Base-by-base conservation (phyloP, 1,284 basidiomycete genomes). In the Tilletia horrida region DNA sequence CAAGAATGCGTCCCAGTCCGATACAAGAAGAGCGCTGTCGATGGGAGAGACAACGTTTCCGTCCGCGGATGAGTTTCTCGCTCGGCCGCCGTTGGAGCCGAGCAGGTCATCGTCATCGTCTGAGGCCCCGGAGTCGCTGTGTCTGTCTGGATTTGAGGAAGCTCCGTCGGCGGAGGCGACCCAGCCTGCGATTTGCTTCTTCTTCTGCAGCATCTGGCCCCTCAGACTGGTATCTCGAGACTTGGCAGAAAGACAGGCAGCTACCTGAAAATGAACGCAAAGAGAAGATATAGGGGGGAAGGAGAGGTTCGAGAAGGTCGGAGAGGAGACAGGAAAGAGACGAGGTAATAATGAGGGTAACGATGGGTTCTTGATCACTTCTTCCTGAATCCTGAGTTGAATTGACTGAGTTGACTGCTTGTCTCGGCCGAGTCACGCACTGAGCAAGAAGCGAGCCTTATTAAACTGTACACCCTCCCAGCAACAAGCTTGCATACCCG, bases 41-140 rank as follows among this genome's bases (percentile, higher is more conserved):
- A 69, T 71, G 68, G 69, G 50, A 42, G 35, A 35, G 40, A 57
- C 67, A 8, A 25, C 23, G 45, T 40, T 13, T 2, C 23, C 52
- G 25, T 63, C n/a, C 2, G n/a, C 31, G 18, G 63, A 73, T 67
- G 70, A 14, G 23, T 52, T 13, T 25, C 73, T 50, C 68, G 70
- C 52, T 65, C 63, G 16, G 76, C 74, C 59, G 72, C 71, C 69
- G 76, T 72, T 42, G 55, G 27, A 14, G 2, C n/a, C 11, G 55
- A 31, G 27, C 29, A 31, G 27, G 55, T 18, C 27, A 3, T 59
- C 55, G 55, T 76, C 75, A 71, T 78, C 77, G 68, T 78, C 76
- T 47, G 72, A 68, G 71, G 76, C 74, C 72, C 79, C 79, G 3
- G 78, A 76, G 50, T 74, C 67, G 40, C 55, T 59, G 23, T 59